These are phyloP conservation scores for Extremus antarcticus DNA, from an alignment of 495 filamentous ascomycete genomes.

Conservation along the genomic window DNA sequence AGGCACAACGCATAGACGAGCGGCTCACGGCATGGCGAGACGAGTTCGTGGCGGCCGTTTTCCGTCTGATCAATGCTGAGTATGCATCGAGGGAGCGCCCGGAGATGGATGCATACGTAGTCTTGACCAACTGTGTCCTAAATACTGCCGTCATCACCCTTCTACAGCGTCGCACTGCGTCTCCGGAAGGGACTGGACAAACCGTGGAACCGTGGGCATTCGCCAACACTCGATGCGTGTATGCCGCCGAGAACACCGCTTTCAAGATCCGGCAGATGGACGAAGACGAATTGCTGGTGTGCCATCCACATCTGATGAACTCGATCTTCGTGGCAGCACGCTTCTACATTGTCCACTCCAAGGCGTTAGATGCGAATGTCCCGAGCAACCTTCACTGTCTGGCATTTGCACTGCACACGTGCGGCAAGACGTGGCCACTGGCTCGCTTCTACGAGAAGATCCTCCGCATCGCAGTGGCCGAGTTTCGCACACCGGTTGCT, in stretches of 20 bases:
- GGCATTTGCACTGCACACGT: slow-evolving; percentile 3
- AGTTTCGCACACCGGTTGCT: background rate
- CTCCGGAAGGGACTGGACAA: slow-evolving; percentile 15
- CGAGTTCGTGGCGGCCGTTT: slow-evolving; percentile 13
- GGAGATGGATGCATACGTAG: slow-evolving; percentile 15
- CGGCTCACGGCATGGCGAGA: slow-evolving; percentile 24
- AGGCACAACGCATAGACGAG: slow-evolving; percentile 25
- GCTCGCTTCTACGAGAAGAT: slow-evolving; percentile 1
- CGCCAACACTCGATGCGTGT: slow-evolving; percentile 27
- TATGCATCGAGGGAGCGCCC: slow-evolving; percentile 8
- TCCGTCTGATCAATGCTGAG: slow-evolving; percentile 10
- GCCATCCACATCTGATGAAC: slow-evolving; percentile 26
- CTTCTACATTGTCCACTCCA: slow-evolving; percentile 21
- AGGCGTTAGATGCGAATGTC: slow-evolving; percentile 1
- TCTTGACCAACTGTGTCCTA: slow-evolving; percentile 21
- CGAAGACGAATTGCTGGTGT: slow-evolving; percentile 25
- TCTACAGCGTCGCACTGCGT: slow-evolving; percentile 21
- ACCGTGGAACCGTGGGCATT: slow-evolving; percentile 23
- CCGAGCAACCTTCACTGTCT: slow-evolving; percentile 1
- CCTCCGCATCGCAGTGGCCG: slow-evolving; percentile 1
- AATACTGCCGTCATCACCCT: slow-evolving; percentile 25
- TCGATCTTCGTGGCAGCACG: slow-evolving; percentile 27
- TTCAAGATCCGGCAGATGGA: slow-evolving; percentile 18
- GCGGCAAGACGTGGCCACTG: slow-evolving; percentile 1
- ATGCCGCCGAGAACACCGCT: slow-evolving; percentile 27